These are phyloP conservation scores for Podospora sp. DNA, from an alignment of 495 filamentous ascomycete species.

Conservation along the genomic window DNA sequence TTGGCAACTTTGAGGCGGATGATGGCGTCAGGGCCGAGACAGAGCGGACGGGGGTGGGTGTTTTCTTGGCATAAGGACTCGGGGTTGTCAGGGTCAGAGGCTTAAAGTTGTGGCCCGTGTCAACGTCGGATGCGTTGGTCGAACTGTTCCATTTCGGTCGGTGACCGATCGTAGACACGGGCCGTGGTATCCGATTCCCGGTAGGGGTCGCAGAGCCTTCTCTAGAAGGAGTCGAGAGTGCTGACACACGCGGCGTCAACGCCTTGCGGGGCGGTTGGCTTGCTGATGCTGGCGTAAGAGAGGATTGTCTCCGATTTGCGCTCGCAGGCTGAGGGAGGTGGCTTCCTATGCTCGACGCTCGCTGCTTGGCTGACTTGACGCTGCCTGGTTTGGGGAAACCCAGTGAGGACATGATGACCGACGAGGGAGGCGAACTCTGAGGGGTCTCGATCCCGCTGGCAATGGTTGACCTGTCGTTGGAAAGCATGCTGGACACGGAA, in stretches of 20 bases:
- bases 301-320: constrained; percentile 38
- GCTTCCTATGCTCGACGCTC: constrained; percentile 42
- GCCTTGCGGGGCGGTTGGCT: constrained; percentile 32
- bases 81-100: constrained; percentile 64
- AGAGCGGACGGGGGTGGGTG: constrained; percentile 38
- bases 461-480: constrained; percentile 77
- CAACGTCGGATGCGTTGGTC: constrained; percentile 67
- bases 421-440: constrained; percentile 88
- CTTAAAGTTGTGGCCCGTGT: constrained; percentile 71
- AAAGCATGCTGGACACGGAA: constrained; percentile 89
- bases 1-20: constrained; percentile 49
- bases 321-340: constrained; percentile 47
- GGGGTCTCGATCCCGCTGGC: constrained; percentile 77
- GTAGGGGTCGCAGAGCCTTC: constrained; percentile 61
- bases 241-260: constrained; percentile 41
- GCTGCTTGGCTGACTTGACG: constrained; percentile 45
- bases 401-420: constrained; percentile 68
- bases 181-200: constrained; percentile 50
- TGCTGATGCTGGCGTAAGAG: constrained; percentile 30
- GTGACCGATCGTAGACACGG: constrained; percentile 51
- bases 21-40: constrained; percentile 41
- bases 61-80: constrained; percentile 60
- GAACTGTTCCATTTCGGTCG: constrained; percentile 82
- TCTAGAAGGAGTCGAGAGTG: constrained; percentile 46
- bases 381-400: constrained; percentile 50